Base-by-base conservation (phyloP, 768 basidiomycete genomes). In the Pleurotus eryngii region DNA sequence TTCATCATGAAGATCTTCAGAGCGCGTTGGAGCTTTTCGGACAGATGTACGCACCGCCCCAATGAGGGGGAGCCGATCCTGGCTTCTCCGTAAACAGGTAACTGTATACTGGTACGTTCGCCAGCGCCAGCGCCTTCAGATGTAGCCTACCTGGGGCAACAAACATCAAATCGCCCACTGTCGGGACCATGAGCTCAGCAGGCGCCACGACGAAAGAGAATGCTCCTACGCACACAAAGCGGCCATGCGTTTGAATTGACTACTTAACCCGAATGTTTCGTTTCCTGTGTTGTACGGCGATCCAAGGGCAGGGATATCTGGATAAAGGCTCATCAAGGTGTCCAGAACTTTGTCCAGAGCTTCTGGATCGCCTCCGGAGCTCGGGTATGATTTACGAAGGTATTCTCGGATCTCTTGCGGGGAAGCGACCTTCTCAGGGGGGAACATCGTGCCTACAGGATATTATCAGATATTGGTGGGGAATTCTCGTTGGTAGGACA, bases 261-360 rank as follows among this genome's bases (percentile, higher is more conserved):
- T 42, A 4, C 63, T 59, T 9, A 75, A 59, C 0, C 78, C 78
- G 56, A 79, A 80, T 0, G 76, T 75, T 15, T 76, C 61, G 56
- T 73, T 70, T 5, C 79, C 78, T 3, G 79, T 81, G 12, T 68
- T 68, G 59, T 72, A 81, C 0, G 80, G 80, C 1, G 76, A 75
- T 3, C 80, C 80, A 37, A 70, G 59, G 12, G 75, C 64, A 18
- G 79, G 74, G 38, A 68, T 64, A 55, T 76, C 65, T 0, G 78
- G 78, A 61, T 81, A 81, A 2, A 77, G 60, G 22, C 72, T 59
- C 1, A 77, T 57, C 0, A 78, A 26, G 12, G 56, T 56, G 9
- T 69, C 61, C 3, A 68, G 58, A 1, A 68, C 68, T 2, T 49
- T 55, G 14, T 60, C 39, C 6, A 72, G 61, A 5, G 58, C 60